These are phyloP conservation scores for Penicillium sp. DNA, from an alignment of 2,329 filamentous ascomycete species.

Conservation along the genomic window DNA sequence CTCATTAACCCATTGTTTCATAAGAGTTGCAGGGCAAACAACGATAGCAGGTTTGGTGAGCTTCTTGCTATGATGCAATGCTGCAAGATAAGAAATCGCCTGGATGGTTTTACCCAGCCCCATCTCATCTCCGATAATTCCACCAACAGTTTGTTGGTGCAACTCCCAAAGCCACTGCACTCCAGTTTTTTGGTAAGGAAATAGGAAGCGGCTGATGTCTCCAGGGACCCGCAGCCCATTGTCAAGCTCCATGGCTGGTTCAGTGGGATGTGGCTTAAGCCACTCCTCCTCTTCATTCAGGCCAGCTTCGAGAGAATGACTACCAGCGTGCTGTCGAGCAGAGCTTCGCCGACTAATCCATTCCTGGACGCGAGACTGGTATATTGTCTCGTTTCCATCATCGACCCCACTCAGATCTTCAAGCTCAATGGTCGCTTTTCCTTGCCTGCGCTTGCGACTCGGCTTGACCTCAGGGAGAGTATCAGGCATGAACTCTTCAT, in stretches of 20 bases:
- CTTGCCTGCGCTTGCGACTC: conserved; percentile 21
- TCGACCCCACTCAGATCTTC: conserved; percentile 68
- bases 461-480: conserved; percentile 22
- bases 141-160: conserved; percentile 83
- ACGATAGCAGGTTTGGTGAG: conserved; percentile 83
- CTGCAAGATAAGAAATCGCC: conserved; percentile 78
- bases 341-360: conserved; percentile 68
- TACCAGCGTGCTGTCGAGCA: conserved; percentile 52
- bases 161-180: conserved; percentile 96
- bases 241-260: conserved; percentile 57
- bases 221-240: conserved; percentile 79
- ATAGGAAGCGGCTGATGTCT: conserved; percentile 87
- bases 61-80: conserved; percentile 85
- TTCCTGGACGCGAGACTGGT: conserved; percentile 68
- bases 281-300: conserved; percentile 57
- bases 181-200: conserved; percentile 95
- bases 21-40: conserved; percentile 88
- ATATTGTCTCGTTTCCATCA: conserved; percentile 82
- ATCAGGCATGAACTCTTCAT: conserved; percentile 38
- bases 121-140: conserved; percentile 98
- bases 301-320: conserved; percentile 39
- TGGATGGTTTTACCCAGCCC: conserved; percentile 93
- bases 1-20: conserved; percentile 97
- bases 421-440: conserved; percentile 39
- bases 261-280: conserved; percentile 79